These are phyloP conservation scores for Mycena latifolia DNA, from an alignment of 768 basidiomycete genomes.

Conservation along the genomic window DNA sequence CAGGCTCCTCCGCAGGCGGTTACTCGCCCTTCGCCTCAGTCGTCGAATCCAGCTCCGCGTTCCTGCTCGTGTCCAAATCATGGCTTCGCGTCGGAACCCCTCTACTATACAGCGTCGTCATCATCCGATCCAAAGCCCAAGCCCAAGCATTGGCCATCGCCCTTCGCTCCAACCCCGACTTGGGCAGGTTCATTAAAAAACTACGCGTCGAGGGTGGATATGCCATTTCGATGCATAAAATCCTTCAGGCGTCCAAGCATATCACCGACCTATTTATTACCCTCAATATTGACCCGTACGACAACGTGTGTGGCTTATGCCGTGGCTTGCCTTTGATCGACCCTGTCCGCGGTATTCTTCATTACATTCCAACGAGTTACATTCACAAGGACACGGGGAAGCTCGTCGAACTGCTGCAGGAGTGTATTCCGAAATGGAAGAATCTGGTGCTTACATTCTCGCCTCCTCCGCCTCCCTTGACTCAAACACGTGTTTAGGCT, in stretches of 20 bases:
- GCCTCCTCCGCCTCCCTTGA: background rate
- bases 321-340: constrained; percentile 8
- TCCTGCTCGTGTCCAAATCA: constrained; percentile 13
- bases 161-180: background rate
- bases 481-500: background rate
- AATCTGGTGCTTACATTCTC: background rate
- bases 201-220: constrained; percentile 18
- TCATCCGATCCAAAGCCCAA: constrained; percentile 13
- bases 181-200: constrained; percentile 15
- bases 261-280: constrained; percentile 8
- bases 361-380: background rate
- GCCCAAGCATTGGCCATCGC: constrained; percentile 8
- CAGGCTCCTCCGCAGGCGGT: background rate
- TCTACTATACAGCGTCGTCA: constrained; percentile 3
- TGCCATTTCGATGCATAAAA: background rate
- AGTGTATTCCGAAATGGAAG: constrained; percentile 6
- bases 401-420: background rate
- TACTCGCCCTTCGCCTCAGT: constrained; percentile 10
- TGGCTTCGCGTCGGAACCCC: constrained; percentile 18
- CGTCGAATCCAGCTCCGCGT: constrained; percentile 6
- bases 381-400: background rate
- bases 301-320: background rate
- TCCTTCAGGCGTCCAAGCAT: background rate
- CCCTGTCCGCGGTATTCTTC: constrained; percentile 8
- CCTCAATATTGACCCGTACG: constrained; percentile 6